Evolutionary conservation across 2,329 filamentous ascomycete genomes (phyloP).

Genomic region (Venturia pyrina): DNA sequence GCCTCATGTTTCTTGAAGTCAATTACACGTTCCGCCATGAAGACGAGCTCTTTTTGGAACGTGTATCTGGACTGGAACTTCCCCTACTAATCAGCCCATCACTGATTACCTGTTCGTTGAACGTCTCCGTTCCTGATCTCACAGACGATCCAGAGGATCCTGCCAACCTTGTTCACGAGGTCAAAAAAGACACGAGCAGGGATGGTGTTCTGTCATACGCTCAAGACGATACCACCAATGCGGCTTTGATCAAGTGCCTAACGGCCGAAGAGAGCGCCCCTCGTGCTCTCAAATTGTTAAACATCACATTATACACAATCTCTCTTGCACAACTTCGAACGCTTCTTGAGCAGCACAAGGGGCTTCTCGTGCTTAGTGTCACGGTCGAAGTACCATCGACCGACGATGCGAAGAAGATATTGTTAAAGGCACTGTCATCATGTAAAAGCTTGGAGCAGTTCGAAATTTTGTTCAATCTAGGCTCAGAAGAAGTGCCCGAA

Average conservation of each 20-base stretch:
- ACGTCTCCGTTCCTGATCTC: slow-evolving; percentile 25
- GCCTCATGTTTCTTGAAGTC: slow-evolving; percentile 35
- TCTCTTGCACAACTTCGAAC: slow-evolving; percentile 23
- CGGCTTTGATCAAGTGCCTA: slow-evolving; percentile 23
- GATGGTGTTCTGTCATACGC: slow-evolving; percentile 27
- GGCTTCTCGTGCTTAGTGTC: slow-evolving; percentile 29
- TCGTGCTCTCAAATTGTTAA: slow-evolving; percentile 26
- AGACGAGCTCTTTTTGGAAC: slow-evolving; percentile 32
- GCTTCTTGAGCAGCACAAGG: slow-evolving; percentile 27
- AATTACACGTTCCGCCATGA: slow-evolving; percentile 38
- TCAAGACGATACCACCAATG: slow-evolving; percentile 11
- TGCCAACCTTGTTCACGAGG: slow-evolving; percentile 16
- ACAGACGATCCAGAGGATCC: slow-evolving; percentile 19
- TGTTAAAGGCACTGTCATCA: slow-evolving; percentile 22
- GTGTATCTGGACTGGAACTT: slow-evolving; percentile 29
- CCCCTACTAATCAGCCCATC: slow-evolving; percentile 26
- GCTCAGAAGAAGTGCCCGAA: slow-evolving; percentile 23
- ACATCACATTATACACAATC: slow-evolving; percentile 34
- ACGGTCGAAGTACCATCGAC: slow-evolving; percentile 28
- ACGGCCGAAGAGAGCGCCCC: slow-evolving; percentile 25
- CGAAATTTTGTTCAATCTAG: slow-evolving; percentile 28
- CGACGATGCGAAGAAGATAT: slow-evolving; percentile 24
- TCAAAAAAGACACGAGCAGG: slow-evolving; percentile 16
- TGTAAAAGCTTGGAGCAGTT: slow-evolving; percentile 28
- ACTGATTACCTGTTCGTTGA: slow-evolving; percentile 29